These are phyloP conservation scores for Pezicula carpinea DNA, from an alignment of 2,329 filamentous ascomycete species.

Conservation along the genomic window DNA sequence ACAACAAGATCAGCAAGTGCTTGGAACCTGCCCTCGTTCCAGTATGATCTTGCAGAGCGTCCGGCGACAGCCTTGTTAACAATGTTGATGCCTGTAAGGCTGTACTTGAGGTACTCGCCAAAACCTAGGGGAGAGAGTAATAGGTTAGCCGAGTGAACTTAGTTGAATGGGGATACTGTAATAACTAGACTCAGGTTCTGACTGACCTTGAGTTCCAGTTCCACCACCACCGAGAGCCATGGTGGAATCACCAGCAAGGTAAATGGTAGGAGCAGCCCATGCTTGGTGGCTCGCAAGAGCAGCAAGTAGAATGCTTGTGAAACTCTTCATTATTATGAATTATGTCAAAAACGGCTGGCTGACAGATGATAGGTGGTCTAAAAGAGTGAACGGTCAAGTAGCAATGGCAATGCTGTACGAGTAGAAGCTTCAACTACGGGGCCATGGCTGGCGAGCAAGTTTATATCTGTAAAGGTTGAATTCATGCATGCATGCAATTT, in stretches of 20 bases:
- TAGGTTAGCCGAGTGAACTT: constrained; percentile 3
- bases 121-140: constrained; percentile 44
- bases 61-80: constrained; percentile 63
- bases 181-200: too few relatives aligned
- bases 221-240: constrained; percentile 48
- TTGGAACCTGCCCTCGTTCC: constrained; percentile 59
- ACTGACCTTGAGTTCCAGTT: constrained; percentile 35
- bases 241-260: constrained; percentile 57
- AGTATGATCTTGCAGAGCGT: constrained; percentile 62
- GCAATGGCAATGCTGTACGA: too few relatives aligned
- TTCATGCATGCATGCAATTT: too few relatives aligned
- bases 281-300: neutral
- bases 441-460: too few relatives aligned
- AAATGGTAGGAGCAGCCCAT: constrained; percentile 35
- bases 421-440: too few relatives aligned
- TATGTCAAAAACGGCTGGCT: neutral
- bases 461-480: too few relatives aligned
- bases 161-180: too few relatives aligned
- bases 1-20: constrained; percentile 42
- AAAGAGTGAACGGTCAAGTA: too few relatives aligned
- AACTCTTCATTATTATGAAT: neutral
- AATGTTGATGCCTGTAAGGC: constrained; percentile 41
- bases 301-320: neutral
- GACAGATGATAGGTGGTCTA: too few relatives aligned
- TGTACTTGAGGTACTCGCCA: constrained; percentile 55